Conservation (phyloP, 257 asterid genomes). For the Oldenlandia corymbosa region DNA sequence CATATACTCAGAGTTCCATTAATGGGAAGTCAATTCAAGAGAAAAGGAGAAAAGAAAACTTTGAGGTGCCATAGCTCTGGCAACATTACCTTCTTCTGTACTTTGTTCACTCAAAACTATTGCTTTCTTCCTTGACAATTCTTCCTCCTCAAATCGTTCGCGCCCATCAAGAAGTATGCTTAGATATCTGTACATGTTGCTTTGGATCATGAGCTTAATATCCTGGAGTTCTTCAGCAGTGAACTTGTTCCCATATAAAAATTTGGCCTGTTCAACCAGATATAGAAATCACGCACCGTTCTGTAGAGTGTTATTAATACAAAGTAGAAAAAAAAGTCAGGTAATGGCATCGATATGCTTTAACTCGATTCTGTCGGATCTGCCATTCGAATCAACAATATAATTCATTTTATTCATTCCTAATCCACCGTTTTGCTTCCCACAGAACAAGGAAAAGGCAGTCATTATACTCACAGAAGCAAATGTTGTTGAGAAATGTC, state of each 20-base stretch:
- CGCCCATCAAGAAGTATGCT: constrained; percentile 95
- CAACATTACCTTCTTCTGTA: constrained; percentile 26
- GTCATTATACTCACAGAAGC: neutral
- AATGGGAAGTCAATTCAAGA: too few species aligned
- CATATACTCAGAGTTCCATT: neutral
- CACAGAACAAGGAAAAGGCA: too few species aligned
- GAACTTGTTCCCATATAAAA: constrained; percentile 74
- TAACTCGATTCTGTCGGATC: neutral
- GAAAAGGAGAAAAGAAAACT: neutral
- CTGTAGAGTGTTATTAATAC: neutral
- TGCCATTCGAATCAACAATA: too few species aligned
- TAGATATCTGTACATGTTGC: constrained; percentile 84
- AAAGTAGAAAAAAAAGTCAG: neutral
- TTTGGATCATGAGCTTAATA: constrained; percentile 91
- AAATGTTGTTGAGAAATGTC: neutral
- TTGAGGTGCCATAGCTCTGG: constrained; percentile 3
- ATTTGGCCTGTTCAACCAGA: constrained; percentile 60
- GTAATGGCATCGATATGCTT: neutral
- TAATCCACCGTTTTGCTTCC: too few species aligned
- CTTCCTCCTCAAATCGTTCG: constrained; percentile 91
- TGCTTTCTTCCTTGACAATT: constrained; percentile 31
- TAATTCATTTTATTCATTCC: neutral
- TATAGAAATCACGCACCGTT: constrained; percentile 4
- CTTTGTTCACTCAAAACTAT: constrained; percentile 26
- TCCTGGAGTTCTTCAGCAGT: constrained; percentile 70